Percentiles rank a stretch among this genome's conserved stretches.
phyloP scores from a whole-genome alignment of 345 rosid species.

The Gossypium mustelinum region DNA sequence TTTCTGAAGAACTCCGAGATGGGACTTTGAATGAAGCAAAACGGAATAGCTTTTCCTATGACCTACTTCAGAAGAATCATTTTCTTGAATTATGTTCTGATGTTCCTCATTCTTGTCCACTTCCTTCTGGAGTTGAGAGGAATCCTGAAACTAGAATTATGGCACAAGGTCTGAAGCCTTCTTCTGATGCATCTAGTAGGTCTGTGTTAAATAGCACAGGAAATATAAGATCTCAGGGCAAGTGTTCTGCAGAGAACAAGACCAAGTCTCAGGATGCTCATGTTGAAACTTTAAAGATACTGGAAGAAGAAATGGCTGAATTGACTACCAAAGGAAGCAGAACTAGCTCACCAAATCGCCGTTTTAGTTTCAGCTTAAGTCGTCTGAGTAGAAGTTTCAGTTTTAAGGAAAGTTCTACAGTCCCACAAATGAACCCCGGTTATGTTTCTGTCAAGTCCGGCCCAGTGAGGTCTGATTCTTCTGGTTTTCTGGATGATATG shows the following conservation, averaged over 20 bases:
- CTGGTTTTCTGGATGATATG: slow-evolving; percentile 29
- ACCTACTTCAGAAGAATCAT: slow-evolving; percentile 26
- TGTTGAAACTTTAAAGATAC: slow-evolving; percentile 31
- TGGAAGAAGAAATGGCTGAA: slow-evolving; percentile 42
- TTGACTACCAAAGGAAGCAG: slow-evolving; percentile 40
- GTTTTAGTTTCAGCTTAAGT: slow-evolving; percentile 80
- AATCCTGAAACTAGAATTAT: slow-evolving; percentile 24
- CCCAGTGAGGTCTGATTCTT: slow-evolving; percentile 42
- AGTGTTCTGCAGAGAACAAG: slow-evolving; percentile 23
- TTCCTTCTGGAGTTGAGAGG: slow-evolving; percentile 35
- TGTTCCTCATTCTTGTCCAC: slow-evolving; percentile 48
- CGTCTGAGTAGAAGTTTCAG: slow-evolving; percentile 73
- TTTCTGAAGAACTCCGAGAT: slow-evolving; percentile 23
- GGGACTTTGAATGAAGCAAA: slow-evolving; percentile 25
- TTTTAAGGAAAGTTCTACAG: slow-evolving; percentile 53
- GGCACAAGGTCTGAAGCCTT: slow-evolving; percentile 27
- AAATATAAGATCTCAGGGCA: slow-evolving; percentile 15
- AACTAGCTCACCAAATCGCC: slow-evolving; percentile 51
- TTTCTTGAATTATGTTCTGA: slow-evolving; percentile 31
- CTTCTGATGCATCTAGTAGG: slow-evolving; percentile 27
- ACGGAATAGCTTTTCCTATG: slow-evolving; percentile 28
- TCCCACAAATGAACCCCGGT: slow-evolving; percentile 40
- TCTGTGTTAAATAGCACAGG: slow-evolving; percentile 9
- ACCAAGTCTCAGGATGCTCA: slow-evolving; percentile 23
- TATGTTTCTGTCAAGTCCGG: slow-evolving; percentile 51